Evolutionary conservation across 805 yeast species (phyloP).

Genomic region (Hanseniaspora occidentalis): DNA sequence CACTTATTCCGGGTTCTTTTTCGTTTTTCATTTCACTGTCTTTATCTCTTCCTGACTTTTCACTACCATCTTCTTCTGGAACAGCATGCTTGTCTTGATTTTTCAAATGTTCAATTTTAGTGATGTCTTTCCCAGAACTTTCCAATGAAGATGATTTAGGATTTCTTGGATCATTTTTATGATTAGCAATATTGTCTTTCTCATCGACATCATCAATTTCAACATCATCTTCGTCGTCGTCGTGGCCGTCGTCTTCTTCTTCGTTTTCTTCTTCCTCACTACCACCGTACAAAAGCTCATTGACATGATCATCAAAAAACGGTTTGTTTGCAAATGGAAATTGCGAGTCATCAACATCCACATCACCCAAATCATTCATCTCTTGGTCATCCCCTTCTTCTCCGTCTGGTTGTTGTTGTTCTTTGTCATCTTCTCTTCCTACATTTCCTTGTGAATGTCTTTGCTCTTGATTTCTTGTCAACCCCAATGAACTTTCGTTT

Average conservation of each 20-base stretch:
- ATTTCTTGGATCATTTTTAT: not conserved
- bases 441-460: no score
- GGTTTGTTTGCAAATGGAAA: no score
- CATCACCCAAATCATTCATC: no score
- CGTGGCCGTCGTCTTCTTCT: slow-evolving; percentile 1
- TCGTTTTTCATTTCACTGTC: not conserved
- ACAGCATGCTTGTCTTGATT: not conserved
- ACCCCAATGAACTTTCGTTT: no score
- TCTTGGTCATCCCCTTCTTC: no score
- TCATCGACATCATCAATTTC: not conserved
- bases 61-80: not conserved
- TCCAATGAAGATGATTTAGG: slow-evolving; percentile 6
- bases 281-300: no score
- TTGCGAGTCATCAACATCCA: no score
- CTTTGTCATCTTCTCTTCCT: no score
- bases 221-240: slow-evolving; percentile 1
- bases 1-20: not conserved
- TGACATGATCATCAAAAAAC: no score
- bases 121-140: slow-evolving; percentile 5
- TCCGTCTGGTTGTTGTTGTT: no score
- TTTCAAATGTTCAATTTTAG: slow-evolving; percentile 5
- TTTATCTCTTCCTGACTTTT: slow-evolving; percentile 2
- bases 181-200: not conserved
- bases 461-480: no score
- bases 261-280: slow-evolving; percentile 2